Evolutionary conservation across 768 basidiomycete species (phyloP), one percentile per base, ranked within the genome.

Genomic region (Tricholoma matsutake): DNA sequence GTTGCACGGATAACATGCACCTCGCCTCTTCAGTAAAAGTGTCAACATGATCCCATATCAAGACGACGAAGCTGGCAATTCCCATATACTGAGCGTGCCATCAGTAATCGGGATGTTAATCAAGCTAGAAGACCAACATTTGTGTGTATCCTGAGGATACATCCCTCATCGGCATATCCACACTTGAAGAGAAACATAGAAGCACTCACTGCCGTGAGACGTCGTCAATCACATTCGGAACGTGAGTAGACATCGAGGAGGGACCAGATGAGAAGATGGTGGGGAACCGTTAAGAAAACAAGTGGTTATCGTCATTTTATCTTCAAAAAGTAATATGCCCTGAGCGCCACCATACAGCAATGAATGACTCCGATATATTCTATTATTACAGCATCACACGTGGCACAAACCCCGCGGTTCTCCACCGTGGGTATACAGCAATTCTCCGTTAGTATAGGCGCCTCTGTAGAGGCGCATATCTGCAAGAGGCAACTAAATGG

Each of bases 1-100:
- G 35, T 45, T 25, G 3, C 13, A 20, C 22, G 54, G 31, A n/a
- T 47, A 14, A 8, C 28, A 54, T 3, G 6, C 9, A 53, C 3
- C 25, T 59, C 29, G 78, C 79, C 70, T 84, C 83, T 32, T 80
- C 78, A 2, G 67, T 64, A 43, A 86, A 80, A 0, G 84, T 83
- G 60, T 84, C 75, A 28, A 84, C 63, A 61, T 86, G 84, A 62
- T 86, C 84, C 80, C 82, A 86, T 13, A 86, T 60, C 11, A 87
- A 73, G 13, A 82, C 66, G 1, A 79, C 78, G 65, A 82, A 83
- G 63, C 81, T 79, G 10, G 77, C 77, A 35, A 86, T 71, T 11
- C 81, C 85, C 34, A 86, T 75, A 57, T 76, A 80, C 84, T 87
- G 60, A 25, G 8, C 10, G 29, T 32, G 16, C 28, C 16, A 10